Evolutionary conservation across 176 grass and related monocot genomes (phyloP).

Genomic region (Zoysia pacifica): DNA sequence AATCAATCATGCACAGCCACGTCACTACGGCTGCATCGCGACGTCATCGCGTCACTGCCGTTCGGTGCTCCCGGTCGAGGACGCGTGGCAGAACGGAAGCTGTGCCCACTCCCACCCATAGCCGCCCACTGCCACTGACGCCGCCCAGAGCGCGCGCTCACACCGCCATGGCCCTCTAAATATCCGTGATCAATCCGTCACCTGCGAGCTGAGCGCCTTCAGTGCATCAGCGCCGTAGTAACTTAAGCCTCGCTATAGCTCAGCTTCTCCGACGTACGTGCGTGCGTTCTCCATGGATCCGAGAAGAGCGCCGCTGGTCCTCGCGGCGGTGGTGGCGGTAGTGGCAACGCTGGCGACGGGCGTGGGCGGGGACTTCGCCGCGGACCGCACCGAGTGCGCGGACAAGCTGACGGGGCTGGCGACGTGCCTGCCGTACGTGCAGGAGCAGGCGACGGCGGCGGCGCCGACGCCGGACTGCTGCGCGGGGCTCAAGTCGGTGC

Average conservation of each 20-base stretch:
- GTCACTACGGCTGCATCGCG: background rate
- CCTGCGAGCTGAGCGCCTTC: too few species aligned
- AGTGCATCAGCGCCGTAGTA: too few species aligned
- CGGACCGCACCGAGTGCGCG: slow-evolving; percentile 66
- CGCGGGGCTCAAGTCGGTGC: slow-evolving; percentile 67
- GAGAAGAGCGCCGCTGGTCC: background rate
- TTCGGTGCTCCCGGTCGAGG: too few species aligned
- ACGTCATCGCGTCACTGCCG: background rate
- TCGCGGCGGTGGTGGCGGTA: background rate
- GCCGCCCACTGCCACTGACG: background rate
- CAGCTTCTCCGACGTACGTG: too few species aligned
- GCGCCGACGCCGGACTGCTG: slow-evolving; percentile 89
- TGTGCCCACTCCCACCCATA: background rate
- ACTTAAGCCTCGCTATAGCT: background rate
- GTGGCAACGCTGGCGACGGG: background rate
- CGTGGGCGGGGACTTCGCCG: slow-evolving; percentile 46
- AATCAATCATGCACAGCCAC: background rate
- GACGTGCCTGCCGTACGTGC: slow-evolving; percentile 75
- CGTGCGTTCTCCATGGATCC: background rate
- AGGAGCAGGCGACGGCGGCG: slow-evolving; percentile 34
- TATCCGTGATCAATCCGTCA: background rate
- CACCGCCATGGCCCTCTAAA: background rate
- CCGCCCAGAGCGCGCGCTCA: background rate
- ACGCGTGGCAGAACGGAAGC: too few species aligned
- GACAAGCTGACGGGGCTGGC: slow-evolving; percentile 52